phyloP scores from a whole-genome alignment of 2,329 filamentous ascomycete species.

The Clonostachys byssicola region DNA sequence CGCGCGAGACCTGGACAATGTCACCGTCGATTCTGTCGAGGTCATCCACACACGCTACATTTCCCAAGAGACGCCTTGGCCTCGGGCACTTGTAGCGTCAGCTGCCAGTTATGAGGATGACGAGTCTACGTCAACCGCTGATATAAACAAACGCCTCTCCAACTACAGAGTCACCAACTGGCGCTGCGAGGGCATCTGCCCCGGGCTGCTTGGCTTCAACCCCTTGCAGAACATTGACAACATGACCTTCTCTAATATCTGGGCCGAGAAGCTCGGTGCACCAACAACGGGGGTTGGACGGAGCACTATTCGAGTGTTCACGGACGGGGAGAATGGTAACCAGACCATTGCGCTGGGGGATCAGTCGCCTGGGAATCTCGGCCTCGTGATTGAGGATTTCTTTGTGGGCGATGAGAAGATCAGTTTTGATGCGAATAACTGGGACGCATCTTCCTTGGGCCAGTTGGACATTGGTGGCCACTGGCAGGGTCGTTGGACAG shows the following conservation, averaged over 20 bases:
- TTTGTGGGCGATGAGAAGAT: conserved; percentile 8
- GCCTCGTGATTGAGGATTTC: conserved; percentile 8
- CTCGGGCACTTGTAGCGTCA: conserved; percentile 5
- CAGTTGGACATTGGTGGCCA: conserved; percentile 6
- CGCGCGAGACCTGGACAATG: conserved; percentile 14
- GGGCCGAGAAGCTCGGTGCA: conserved; percentile 3
- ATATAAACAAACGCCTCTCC: conserved; percentile 4
- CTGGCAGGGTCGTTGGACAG: conserved; percentile 6
- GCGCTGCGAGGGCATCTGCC: conserved; percentile 10
- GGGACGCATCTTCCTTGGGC: conserved; percentile 3
- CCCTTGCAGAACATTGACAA: conserved; percentile 10
- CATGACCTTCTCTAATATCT: conserved; percentile 7
- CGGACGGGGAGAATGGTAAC: conserved; percentile 4
- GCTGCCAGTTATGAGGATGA: conserved; percentile 6
- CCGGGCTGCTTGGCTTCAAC: conserved; percentile 8
- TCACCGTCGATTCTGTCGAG: conserved; percentile 16
- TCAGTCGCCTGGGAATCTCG: conserved; percentile 5
- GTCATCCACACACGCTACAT: conserved; percentile 15
- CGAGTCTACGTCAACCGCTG: conserved; percentile 5
- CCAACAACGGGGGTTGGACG: conserved; percentile 2
- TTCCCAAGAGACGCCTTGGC: conserved; percentile 3
- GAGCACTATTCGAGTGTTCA: conserved; percentile 7
- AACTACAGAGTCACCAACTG: conserved; percentile 9
- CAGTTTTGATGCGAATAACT: conserved; percentile 6
- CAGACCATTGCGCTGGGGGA: conserved; percentile 5